Percentiles rank a stretch among this genome's conserved stretches.
phyloP scores from a whole-genome alignment of 2,329 filamentous ascomycete species.

The Fusarium sp. region DNA sequence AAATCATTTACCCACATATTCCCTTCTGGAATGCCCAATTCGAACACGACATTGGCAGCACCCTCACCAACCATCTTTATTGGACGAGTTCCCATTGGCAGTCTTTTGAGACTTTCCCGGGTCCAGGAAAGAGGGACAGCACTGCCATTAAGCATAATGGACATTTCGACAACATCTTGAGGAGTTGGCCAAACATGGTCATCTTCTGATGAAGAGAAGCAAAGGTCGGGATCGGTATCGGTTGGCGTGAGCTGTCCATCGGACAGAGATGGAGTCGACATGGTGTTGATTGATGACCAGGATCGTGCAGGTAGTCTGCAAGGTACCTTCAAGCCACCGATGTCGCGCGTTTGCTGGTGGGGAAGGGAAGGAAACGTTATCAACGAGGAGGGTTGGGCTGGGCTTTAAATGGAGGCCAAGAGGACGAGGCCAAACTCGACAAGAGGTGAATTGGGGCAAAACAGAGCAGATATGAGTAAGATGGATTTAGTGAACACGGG shows the following conservation, averaged over 20 bases:
- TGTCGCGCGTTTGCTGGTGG: slow-evolving; percentile 36
- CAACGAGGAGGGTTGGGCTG: slow-evolving; percentile 4
- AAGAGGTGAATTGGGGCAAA: background rate
- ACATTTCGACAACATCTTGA: slow-evolving; percentile 41
- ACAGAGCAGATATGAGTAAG: slow-evolving; percentile 10
- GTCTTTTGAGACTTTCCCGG: slow-evolving; percentile 42
- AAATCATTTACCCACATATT: slow-evolving; percentile 43
- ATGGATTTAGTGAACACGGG: slow-evolving; percentile 9
- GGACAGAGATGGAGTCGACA: slow-evolving; percentile 41
- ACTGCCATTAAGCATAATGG: slow-evolving; percentile 39
- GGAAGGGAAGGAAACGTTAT: slow-evolving; percentile 1
- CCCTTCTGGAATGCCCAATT: slow-evolving; percentile 55
- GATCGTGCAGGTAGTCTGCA: slow-evolving; percentile 39
- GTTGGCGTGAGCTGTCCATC: slow-evolving; percentile 41
- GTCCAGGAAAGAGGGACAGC: slow-evolving; percentile 37
- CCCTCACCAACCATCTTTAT: slow-evolving; percentile 68
- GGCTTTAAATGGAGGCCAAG: slow-evolving; percentile 10
- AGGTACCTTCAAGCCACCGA: slow-evolving; percentile 40
- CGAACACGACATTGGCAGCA: slow-evolving; percentile 79
- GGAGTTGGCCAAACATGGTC: slow-evolving; percentile 40
- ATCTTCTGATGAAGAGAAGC: slow-evolving; percentile 31
- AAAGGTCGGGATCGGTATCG: slow-evolving; percentile 40
- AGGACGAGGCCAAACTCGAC: slow-evolving; percentile 11
- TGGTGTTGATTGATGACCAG: slow-evolving; percentile 37
- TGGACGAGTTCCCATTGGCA: slow-evolving; percentile 47